Conservation (phyloP, 2,329 filamentous ascomycete genomes). For the Bertia moriformis region DNA sequence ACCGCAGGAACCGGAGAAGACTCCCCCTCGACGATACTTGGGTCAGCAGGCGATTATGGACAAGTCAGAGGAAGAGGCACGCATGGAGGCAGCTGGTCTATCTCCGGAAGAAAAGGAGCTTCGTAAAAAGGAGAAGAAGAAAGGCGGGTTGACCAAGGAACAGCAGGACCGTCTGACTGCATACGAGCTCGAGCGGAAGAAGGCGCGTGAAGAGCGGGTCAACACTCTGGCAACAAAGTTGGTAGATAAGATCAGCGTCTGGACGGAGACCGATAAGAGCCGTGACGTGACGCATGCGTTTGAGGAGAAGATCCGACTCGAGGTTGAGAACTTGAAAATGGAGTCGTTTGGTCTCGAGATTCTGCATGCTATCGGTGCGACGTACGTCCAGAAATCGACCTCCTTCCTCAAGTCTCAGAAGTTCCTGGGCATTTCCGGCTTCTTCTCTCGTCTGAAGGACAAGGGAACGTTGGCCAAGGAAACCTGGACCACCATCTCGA, state of each 20-base stretch:
- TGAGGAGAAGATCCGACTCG: conserved; percentile 82
- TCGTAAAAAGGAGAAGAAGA: conserved; percentile 49
- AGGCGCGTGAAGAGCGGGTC: conserved; percentile 77
- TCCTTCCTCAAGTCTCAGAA: conserved; percentile 88
- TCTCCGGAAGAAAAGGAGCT: conserved; percentile 63
- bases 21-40: background rate
- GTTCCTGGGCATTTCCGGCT: conserved; percentile 87
- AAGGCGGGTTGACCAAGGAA: conserved; percentile 72
- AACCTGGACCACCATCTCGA: conserved; percentile 94
- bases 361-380: conserved; percentile 81
- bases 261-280: conserved; percentile 93
- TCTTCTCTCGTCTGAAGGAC: conserved; percentile 86
- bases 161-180: conserved; percentile 83
- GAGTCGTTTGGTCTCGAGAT: conserved; percentile 96
- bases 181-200: conserved; percentile 73
- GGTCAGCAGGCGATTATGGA: background rate
- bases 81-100: conserved; percentile 29
- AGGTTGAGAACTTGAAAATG: conserved; percentile 98
- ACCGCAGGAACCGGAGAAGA: conserved; percentile 18
- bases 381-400: conserved; percentile 76
- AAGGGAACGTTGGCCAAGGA: conserved; percentile 96
- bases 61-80: conserved; percentile 11
- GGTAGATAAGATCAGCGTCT: conserved; percentile 76
- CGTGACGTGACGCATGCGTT: conserved; percentile 75
- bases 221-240: conserved; percentile 73